These are phyloP conservation scores for Pseudopyricularia cyperi DNA, from an alignment of 2,329 filamentous ascomycete genomes.

Conservation along the genomic window DNA sequence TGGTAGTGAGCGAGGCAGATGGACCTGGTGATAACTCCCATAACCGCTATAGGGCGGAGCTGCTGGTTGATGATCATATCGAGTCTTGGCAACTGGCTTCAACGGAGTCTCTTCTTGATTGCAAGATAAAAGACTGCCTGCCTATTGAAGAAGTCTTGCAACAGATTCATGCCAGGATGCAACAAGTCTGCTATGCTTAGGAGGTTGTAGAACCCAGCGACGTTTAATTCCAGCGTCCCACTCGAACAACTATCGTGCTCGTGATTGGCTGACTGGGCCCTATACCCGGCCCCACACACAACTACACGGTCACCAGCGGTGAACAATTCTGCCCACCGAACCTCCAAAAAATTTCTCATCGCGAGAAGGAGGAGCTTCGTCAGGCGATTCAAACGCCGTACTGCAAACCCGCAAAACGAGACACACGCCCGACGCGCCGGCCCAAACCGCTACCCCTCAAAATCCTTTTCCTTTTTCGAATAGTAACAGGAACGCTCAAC, in stretches of 20 bases:
- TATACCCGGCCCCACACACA: background rate
- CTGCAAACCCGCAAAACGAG: background rate
- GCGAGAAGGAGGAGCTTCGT: background rate
- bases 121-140: too few relatives aligned
- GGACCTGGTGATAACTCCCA: too few relatives aligned
- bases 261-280: background rate
- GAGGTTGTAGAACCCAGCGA: too few relatives aligned
- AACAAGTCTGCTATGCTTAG: too few relatives aligned
- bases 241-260: background rate
- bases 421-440: background rate
- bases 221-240: background rate
- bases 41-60: too few relatives aligned
- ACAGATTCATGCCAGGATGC: too few relatives aligned
- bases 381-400: background rate
- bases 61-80: too few relatives aligned
- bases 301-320: background rate
- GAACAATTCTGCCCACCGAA: background rate
- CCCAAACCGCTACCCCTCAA: background rate
- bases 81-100: too few relatives aligned
- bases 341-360: background rate
- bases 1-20: too few relatives aligned
- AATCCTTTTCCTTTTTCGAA: background rate
- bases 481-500: slow-evolving; percentile 3
- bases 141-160: too few relatives aligned
- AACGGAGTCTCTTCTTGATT: too few relatives aligned